Evolutionary conservation across 306 rosid species (phyloP), one percentile per base, ranked within the genome.

Genomic region (Quercus mongolica): DNA sequence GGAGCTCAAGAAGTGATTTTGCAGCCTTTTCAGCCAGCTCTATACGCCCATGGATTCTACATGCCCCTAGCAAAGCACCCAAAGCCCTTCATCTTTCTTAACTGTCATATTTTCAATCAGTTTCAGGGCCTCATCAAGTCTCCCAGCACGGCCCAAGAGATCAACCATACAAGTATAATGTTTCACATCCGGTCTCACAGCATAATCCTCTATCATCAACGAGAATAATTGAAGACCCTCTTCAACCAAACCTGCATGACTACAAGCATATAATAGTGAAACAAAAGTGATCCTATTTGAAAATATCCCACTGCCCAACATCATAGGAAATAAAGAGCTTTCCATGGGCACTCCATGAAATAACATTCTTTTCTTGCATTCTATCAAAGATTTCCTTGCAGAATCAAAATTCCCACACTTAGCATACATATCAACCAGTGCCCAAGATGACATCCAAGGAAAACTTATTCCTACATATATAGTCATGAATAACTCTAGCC

Each of bases 41-140:
- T 82, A 91, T 49, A 81, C 82, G 78, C 41, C 89, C 84, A 79
- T 90, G 92, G 74, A 85, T 86, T 79, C 91, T 88, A 83, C 92
- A 91, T 56, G 98, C 94, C 41, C 88, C 97, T 63, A 91, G 91
- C 81, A 91, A 85, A 78, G 97, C 95, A 78, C 97, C 97, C 97
- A 91, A 54, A 94, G 81, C 30, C 85, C 84, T 76, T 94, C 95
- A 18, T 87, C 92, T 82, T 88, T 94, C 83, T 87, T 89, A 31
- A 83, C 79, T 13, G 77, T 57, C 88, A 84, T 86, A 23, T 87
- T 74, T 81, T 87, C 92, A 1, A 85, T 86, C 86, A 94, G 62
- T 63, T 79, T 82, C 46, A 79, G 26, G 19, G 97, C 98, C 80
- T 94, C 92, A 15, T 91, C 88, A 12, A 93, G 83, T 84, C 88